These are phyloP conservation scores for Fusarium aywerte DNA, from an alignment of 2,329 filamentous ascomycete species.

Conservation along the genomic window DNA sequence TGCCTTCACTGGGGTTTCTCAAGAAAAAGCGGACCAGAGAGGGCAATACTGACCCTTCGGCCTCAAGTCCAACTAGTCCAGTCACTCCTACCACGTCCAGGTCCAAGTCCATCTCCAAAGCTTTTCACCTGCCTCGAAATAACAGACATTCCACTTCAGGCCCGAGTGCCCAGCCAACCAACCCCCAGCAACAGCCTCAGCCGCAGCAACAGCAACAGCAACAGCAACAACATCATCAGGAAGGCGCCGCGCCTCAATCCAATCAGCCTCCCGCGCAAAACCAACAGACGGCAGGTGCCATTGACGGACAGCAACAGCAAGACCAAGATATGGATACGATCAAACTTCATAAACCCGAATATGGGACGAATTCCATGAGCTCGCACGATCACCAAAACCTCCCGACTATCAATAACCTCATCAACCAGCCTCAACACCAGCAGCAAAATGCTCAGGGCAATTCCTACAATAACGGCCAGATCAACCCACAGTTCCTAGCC, in stretches of 20 bases:
- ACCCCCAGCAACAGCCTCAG: conserved; percentile 31
- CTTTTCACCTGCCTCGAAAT: conserved; percentile 58
- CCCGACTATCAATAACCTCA: conserved; percentile 85
- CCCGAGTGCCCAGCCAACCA: conserved; percentile 28
- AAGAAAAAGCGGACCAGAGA: conserved; percentile 99
- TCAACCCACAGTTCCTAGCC: conserved; percentile 45
- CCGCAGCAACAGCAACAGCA: conserved; percentile 34
- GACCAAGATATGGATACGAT: conserved; percentile 45
- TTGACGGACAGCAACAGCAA: conserved; percentile 42
- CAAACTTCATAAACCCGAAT: conserved; percentile 45
- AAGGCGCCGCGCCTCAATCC: conserved; percentile 36
- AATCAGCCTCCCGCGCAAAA: conserved; percentile 28
- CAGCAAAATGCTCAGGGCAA: conserved; percentile 56
- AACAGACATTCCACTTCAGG: conserved; percentile 48
- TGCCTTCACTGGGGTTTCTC: conserved; percentile 96
- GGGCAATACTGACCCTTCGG: conserved; percentile 75
- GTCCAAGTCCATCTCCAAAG: conserved; percentile 59
- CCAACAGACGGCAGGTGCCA: conserved; percentile 36
- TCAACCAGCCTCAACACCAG: conserved; percentile 64
- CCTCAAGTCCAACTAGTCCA: conserved; percentile 72
- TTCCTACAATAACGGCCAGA: conserved; percentile 44
- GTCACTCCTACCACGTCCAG: conserved; percentile 65
- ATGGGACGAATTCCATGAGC: conserved; percentile 43
- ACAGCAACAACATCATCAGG: conserved; percentile 37
- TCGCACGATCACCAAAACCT: conserved; percentile 71